Conservation (phyloP, 2,329 filamentous ascomycete genomes). For the Blumeria hordei region DNA sequence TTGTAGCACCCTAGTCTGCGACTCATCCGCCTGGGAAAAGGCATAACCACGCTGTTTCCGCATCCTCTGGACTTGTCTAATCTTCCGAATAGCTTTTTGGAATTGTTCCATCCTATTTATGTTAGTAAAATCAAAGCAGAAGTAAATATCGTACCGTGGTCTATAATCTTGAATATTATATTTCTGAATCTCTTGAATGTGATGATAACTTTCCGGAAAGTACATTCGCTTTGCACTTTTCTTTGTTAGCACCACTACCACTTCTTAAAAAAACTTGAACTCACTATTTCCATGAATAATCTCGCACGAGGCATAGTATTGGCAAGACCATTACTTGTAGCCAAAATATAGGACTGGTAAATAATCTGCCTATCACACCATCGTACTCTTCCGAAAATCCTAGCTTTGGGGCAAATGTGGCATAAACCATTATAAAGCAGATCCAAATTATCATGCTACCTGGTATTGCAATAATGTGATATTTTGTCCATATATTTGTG, state of each 20-base stretch:
- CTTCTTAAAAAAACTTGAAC: conserved; percentile 6
- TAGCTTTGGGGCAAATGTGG: conserved; percentile 59
- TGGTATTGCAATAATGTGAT: conserved; percentile 83
- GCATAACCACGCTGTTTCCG: conserved; percentile 96
- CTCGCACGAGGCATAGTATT: conserved; percentile 57
- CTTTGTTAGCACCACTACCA: conserved; percentile 6
- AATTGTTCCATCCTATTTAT: conserved; percentile 85
- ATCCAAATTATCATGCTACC: conserved; percentile 85
- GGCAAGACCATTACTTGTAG: conserved; percentile 65
- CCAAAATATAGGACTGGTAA: conserved; percentile 71
- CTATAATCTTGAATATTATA: conserved; percentile 99
- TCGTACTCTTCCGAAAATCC: conserved; percentile 63
- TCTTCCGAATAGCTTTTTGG: conserved; percentile 97
- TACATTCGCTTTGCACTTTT: conserved; percentile 71
- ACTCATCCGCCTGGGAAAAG: conserved; percentile 93
- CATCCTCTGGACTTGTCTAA: conserved; percentile 95
- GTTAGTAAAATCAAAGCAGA: background rate
- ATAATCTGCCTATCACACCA: conserved; percentile 61
- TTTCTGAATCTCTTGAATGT: conserved; percentile 98
- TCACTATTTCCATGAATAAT: conserved; percentile 87
- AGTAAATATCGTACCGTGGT: conserved; percentile 44
- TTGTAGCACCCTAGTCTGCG: conserved; percentile 80
- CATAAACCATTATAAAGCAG: conserved; percentile 71
- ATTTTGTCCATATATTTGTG: conserved; percentile 97
- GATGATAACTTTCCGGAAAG: conserved; percentile 81